phyloP scores from a whole-genome alignment of 1,139 yeast species.

The Taphrina deformans region DNA sequence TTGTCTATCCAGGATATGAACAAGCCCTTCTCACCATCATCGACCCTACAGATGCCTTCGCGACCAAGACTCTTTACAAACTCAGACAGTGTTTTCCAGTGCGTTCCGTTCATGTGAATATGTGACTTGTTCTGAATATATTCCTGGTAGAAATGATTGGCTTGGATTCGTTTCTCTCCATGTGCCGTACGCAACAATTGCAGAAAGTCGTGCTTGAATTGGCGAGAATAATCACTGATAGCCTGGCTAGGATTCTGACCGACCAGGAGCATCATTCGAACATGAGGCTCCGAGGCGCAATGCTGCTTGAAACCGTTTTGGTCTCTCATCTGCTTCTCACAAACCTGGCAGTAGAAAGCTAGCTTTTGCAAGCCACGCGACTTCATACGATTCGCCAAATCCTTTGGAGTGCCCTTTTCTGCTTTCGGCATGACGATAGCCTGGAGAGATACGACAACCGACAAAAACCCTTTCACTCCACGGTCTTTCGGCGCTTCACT shows the following conservation, averaged over 20 bases:
- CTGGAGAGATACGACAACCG: no score
- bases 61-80: conserved; percentile 67
- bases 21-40: conserved; percentile 51
- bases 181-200: conserved; percentile 63
- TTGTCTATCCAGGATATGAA: conserved; percentile 58
- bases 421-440: conserved; percentile 50
- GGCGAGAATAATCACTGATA: conserved; percentile 60
- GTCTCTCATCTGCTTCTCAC: conserved; percentile 91
- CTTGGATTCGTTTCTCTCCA: conserved; percentile 77
- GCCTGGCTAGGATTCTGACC: conserved; percentile 52
- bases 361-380: conserved; percentile 83
- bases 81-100: conserved; percentile 69
- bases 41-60: conserved; percentile 60
- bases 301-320: conserved; percentile 94
- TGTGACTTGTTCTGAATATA: conserved; percentile 73
- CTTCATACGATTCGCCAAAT: conserved; percentile 73
- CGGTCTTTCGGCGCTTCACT: no score
- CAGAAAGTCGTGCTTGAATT: conserved; percentile 68
- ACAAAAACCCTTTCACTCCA: no score
- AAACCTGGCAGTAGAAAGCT: conserved; percentile 84
- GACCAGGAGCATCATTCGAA: conserved; percentile 52
- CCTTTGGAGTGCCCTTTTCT: conserved; percentile 80
- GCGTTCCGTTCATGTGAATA: conserved; percentile 86
- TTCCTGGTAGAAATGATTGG: conserved; percentile 87
- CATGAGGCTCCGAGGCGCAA: conserved; percentile 72